phyloP scores from a whole-genome alignment of 495 filamentous ascomycete species.

The Parmelia sp. region DNA sequence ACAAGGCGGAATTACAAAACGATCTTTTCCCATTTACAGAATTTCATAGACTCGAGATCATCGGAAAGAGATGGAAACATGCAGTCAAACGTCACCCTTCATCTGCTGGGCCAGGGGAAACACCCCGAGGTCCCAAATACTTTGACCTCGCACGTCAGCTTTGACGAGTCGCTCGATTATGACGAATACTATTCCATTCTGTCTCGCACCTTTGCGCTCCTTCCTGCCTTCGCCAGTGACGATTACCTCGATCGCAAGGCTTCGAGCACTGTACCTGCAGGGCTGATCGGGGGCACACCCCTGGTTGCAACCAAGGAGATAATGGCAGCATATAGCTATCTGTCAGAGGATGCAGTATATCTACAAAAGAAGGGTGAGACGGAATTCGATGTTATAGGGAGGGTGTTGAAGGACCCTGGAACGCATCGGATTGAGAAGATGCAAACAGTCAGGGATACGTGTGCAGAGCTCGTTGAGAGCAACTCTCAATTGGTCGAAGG shows the following conservation, averaged over 20 bases:
- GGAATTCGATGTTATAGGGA: constrained; percentile 24
- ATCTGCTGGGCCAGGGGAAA: constrained; percentile 23
- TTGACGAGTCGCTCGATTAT: constrained; percentile 27
- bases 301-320: constrained; percentile 26
- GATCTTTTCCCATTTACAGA: not conserved
- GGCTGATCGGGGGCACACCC: constrained; percentile 28
- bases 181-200: constrained; percentile 26
- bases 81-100: constrained; percentile 16
- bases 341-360: constrained; percentile 26
- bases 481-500: constrained; percentile 6
- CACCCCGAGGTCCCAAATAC: constrained; percentile 20
- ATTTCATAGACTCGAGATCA: constrained; percentile 5
- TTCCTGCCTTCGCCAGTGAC: constrained; percentile 28
- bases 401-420: constrained; percentile 4
- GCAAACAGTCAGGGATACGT: constrained; percentile 5
- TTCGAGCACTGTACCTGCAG: constrained; percentile 26
- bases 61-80: not conserved
- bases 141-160: constrained; percentile 21
- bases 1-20: constrained; percentile 23
- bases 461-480: constrained; percentile 2
- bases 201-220: constrained; percentile 24
- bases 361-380: constrained; percentile 22
- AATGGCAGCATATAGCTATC: constrained; percentile 30
- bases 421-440: constrained; percentile 9
- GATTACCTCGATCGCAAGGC: constrained; percentile 29